phyloP scores from a whole-genome alignment of 345 rosid genomes.

The Ailanthus altissimus region DNA sequence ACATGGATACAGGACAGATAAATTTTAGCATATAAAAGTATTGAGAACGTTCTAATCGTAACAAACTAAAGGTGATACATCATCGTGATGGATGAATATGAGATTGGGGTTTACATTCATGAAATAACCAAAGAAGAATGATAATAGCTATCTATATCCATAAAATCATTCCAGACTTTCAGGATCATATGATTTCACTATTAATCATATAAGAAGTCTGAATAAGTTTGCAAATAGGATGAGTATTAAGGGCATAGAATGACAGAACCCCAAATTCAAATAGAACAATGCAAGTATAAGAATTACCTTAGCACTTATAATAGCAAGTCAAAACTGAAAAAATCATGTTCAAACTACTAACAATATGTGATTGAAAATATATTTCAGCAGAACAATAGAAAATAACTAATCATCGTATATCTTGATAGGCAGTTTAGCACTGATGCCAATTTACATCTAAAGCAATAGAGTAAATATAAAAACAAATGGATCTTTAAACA shows the following conservation, averaged over 20 bases:
- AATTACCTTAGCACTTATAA: background rate
- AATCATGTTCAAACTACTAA: slow-evolving; percentile 7
- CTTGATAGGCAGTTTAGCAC: background rate
- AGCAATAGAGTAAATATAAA: background rate
- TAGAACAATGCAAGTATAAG: background rate
- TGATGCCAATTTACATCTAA: background rate
- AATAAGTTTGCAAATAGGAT: background rate
- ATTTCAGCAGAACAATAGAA: background rate
- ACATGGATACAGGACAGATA: slow-evolving; percentile 16
- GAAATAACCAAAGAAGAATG: background rate
- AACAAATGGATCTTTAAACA: background rate
- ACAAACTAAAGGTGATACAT: no score
- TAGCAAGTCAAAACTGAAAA: slow-evolving; percentile 7
- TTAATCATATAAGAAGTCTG: background rate
- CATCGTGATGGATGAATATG: background rate
- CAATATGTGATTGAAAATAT: background rate
- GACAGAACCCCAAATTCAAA: background rate
- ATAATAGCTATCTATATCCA: background rate
- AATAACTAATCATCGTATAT: background rate
- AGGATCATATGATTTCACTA: background rate
- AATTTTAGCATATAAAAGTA: slow-evolving; percentile 7
- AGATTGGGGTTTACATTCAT: no score
- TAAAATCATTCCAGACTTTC: background rate
- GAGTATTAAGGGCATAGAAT: background rate
- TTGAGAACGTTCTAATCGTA: slow-evolving; percentile 13